These are phyloP conservation scores for Kazachstania psychrophila DNA, from an alignment of 805 yeast genomes.

Conservation along the genomic window DNA sequence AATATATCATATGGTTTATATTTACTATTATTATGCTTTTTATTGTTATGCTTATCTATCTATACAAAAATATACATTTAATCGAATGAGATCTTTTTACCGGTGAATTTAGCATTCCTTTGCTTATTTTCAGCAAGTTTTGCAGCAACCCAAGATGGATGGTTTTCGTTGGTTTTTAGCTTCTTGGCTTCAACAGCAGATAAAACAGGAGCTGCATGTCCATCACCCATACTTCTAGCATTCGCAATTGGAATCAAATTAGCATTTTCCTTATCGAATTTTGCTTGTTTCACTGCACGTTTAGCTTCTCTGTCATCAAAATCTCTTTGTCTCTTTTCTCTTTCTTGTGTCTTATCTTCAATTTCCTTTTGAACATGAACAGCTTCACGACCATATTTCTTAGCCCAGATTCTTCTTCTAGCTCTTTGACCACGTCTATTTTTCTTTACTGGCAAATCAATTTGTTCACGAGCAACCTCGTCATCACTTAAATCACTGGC, in stretches of 20 bases:
- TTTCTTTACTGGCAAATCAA: slow-evolving; percentile 44
- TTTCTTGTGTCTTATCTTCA: slow-evolving; percentile 44
- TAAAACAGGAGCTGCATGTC: slow-evolving; percentile 3
- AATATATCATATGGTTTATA: background rate
- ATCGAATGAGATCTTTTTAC: slow-evolving; percentile 78
- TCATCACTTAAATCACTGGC: slow-evolving; percentile 40
- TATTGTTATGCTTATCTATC: background rate
- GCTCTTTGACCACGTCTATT: slow-evolving; percentile 97
- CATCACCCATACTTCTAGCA: slow-evolving; percentile 5
- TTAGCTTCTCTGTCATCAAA: slow-evolving; percentile 64
- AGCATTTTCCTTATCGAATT: slow-evolving; percentile 17
- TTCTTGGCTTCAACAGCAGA: slow-evolving; percentile 7
- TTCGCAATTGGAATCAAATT: slow-evolving; percentile 10
- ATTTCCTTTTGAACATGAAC: slow-evolving; percentile 65
- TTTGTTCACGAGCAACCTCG: slow-evolving; percentile 38
- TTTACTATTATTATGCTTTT: background rate
- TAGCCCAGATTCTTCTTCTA: slow-evolving; percentile 92
- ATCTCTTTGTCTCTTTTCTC: slow-evolving; percentile 52
- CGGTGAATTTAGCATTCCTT: slow-evolving; percentile 60
- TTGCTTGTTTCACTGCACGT: slow-evolving; percentile 47
- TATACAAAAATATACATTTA: slow-evolving; percentile 11
- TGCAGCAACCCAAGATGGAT: slow-evolving; percentile 99
- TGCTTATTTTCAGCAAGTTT: slow-evolving; percentile 57
- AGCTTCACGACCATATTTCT: slow-evolving; percentile 77
- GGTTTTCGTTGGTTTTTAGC: slow-evolving; percentile 29